Conservation (phyloP, 1,284 basidiomycete species). For the Trametes pubescens region DNA sequence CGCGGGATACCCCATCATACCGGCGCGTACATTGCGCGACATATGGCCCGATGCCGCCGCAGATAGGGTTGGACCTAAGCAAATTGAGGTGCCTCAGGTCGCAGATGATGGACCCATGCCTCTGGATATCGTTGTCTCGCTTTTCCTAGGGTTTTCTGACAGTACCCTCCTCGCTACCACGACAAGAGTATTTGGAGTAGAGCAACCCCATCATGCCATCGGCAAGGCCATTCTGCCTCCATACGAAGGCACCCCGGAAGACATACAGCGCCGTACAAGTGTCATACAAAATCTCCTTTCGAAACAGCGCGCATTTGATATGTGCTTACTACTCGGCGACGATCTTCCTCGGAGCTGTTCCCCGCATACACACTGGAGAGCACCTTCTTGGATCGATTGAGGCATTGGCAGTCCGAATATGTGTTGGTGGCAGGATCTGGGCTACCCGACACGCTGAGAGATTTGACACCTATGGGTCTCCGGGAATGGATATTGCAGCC, state of each 20-base stretch:
- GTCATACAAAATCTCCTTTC: too few relatives aligned
- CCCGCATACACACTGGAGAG: too few relatives aligned
- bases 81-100: background rate
- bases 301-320: too few relatives aligned
- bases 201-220: background rate
- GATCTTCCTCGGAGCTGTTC: too few relatives aligned
- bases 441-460: too few relatives aligned
- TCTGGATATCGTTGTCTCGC: slow-evolving; percentile 2
- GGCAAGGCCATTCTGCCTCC: background rate
- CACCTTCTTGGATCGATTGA: too few relatives aligned
- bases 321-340: too few relatives aligned
- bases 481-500: too few relatives aligned
- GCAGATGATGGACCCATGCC: background rate
- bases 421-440: too few relatives aligned
- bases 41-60: background rate
- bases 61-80: background rate
- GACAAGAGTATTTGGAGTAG: background rate
- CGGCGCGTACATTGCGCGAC: background rate
- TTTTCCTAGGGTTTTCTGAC: background rate
- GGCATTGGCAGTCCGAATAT: too few relatives aligned
- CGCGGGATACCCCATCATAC: background rate
- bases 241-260: background rate
- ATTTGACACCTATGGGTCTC: too few relatives aligned
- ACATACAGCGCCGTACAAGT: background rate
- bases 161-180: background rate